These are phyloP conservation scores for Cochlearia excelsa DNA, from an alignment of 345 rosid genomes.

Conservation along the genomic window DNA sequence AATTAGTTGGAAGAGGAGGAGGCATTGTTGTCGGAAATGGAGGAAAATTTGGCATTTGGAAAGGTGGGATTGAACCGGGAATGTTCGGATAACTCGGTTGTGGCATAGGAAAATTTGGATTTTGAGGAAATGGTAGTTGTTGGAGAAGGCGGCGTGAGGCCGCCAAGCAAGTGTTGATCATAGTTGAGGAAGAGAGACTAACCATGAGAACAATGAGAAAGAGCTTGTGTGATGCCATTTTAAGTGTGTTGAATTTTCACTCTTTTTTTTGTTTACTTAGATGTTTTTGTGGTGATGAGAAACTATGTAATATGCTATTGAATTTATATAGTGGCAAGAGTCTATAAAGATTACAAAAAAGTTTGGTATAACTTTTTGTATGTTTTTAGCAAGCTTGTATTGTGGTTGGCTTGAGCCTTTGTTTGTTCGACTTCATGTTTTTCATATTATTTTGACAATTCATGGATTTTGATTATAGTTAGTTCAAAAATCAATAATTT, in stretches of 20 bases:
- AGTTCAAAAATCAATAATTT: slow-evolving; percentile 22
- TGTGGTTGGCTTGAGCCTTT: slow-evolving; percentile 19
- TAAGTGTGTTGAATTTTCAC: slow-evolving; percentile 10
- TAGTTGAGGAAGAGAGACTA: slow-evolving; percentile 18
- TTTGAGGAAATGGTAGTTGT: slow-evolving; percentile 31
- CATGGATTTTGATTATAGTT: slow-evolving; percentile 2
- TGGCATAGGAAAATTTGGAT: slow-evolving; percentile 23
- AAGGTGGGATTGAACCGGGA: neutral
- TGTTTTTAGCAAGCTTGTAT: neutral
- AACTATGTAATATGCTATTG: neutral
- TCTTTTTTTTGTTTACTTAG: slow-evolving; percentile 10
- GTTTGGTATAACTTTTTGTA: neutral
- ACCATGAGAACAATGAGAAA: slow-evolving; percentile 24
- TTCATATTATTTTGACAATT: slow-evolving; percentile 14
- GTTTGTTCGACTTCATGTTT: slow-evolving; percentile 29
- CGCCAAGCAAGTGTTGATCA: slow-evolving; percentile 18
- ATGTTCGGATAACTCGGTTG: neutral
- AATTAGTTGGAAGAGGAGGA: neutral
- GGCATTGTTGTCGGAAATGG: neutral
- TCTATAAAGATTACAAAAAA: slow-evolving; percentile 1
- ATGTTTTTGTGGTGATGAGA: slow-evolving; percentile 8
- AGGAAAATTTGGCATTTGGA: slow-evolving; percentile 1
- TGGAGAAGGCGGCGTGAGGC: slow-evolving; percentile 34
- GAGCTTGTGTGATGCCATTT: slow-evolving; percentile 31
- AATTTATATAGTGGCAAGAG: slow-evolving; percentile 25